Evolutionary conservation across 2,329 filamentous ascomycete species (phyloP), one percentile per base, ranked within the genome.

Genomic region (Pyricularia pennisetigena): DNA sequence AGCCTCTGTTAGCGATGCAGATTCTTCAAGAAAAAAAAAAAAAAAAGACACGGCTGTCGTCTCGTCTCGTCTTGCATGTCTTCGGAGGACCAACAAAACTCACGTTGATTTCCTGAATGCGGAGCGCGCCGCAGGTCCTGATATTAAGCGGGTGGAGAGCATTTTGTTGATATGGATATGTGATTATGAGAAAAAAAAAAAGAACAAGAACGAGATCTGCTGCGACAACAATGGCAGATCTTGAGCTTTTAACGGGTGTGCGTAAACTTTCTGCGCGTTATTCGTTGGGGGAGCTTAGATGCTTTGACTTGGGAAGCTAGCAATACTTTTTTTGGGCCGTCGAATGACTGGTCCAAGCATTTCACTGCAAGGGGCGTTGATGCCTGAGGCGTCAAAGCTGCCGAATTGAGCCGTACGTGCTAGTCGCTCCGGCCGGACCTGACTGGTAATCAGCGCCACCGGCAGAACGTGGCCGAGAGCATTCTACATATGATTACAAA

Each of bases 111-210:
- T 69, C 68, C 80, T 83, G 78, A 87, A 84, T 70, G 82, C 83
- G 75, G 86, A 85, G 75, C 85, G 85, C 75, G 81, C 82, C 75
- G 82, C 80, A 73, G 82, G 80, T 78, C 85, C 82, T 73, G 84
- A 82, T 83, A 88, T 83, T 83, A 87, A 82, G 77, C 85, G 85
- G 76, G 82, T 85, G 72, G 85, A 80, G 76, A 89, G 79, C 87
- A 89, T 89, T 70, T 69, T 54, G 30, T 54, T 61, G 57, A 4
- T 61, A n/a, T 23, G 57, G 16, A 10, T 61, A 61, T 61, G 9
- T 61, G 14, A n/a, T 7, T 24, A 61, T 61, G 57, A 24, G 12
- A 61, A 61, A 61, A 24, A 12, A 23, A 61, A 14, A n/a, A 57
- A 20, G n/a, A n/a, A n/a, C n/a, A n/a, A n/a, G n/a, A 4, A 61